Evolutionary conservation across 2,329 filamentous ascomycete species (phyloP).

Genomic region (Neophaeococcomyces mojaviensis): DNA sequence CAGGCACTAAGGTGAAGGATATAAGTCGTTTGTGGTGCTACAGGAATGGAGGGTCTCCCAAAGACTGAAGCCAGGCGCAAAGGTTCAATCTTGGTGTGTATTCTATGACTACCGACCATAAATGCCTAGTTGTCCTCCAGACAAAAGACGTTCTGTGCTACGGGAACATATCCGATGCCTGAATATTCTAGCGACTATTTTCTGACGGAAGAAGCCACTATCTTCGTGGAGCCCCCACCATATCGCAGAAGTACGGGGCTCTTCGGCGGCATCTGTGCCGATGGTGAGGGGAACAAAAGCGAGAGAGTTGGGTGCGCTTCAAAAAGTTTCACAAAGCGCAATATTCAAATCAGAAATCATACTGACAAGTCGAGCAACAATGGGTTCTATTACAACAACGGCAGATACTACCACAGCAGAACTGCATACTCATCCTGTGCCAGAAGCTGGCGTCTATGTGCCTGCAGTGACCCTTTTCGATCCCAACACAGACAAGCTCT

Average conservation of each 20-base stretch:
- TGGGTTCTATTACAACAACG: constrained; percentile 15
- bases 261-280: too few relatives aligned
- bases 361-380: background rate
- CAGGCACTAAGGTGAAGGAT: constrained; percentile 26
- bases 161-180: too few relatives aligned
- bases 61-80: background rate
- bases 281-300: too few relatives aligned
- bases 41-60: constrained; percentile 29
- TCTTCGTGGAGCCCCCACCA: too few relatives aligned
- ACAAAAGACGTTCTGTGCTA: too few relatives aligned
- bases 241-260: too few relatives aligned
- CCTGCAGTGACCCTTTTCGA: constrained; percentile 51
- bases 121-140: too few relatives aligned
- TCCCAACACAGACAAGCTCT: constrained; percentile 41
- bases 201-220: too few relatives aligned
- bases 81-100: background rate
- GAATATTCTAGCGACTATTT: too few relatives aligned
- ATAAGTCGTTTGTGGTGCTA: constrained; percentile 35
- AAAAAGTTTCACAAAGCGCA: too few relatives aligned
- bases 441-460: constrained; percentile 43
- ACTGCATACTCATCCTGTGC: constrained; percentile 16
- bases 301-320: too few relatives aligned
- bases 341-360: background rate
- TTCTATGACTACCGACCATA: too few relatives aligned
- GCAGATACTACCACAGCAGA: background rate